phyloP scores from a whole-genome alignment of 176 grass and related monocot genomes.

The Leersia perrieri region DNA sequence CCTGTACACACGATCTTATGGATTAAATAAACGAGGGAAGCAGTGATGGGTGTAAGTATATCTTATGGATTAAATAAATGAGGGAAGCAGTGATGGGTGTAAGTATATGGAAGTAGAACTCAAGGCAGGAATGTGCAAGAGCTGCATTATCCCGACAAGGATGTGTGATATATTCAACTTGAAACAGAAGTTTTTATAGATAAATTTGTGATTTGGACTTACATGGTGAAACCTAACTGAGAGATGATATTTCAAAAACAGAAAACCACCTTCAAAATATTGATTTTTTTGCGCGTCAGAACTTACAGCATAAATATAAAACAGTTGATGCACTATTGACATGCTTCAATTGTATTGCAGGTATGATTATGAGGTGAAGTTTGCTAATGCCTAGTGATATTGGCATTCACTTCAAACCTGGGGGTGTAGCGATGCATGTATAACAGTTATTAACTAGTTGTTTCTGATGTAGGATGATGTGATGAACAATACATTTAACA shows the following conservation, averaged over 20 bases:
- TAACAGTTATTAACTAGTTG: constrained; percentile 35
- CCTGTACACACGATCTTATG: neutral
- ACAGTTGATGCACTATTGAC: constrained; percentile 17
- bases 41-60: neutral
- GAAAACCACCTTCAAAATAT: neutral
- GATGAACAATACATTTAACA: constrained; percentile 73
- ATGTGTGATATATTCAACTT: neutral
- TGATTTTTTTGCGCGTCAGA: neutral
- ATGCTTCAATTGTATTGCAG: constrained; percentile 54
- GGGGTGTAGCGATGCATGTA: neutral
- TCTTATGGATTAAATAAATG: too few relatives aligned
- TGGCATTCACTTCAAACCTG: neutral
- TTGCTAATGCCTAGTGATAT: constrained; percentile 20
- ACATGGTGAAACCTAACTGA: neutral
- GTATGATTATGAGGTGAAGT: constrained; percentile 94
- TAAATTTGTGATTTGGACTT: neutral
- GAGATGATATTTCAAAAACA: neutral
- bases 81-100: neutral
- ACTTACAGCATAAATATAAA: neutral
- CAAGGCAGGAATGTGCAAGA: neutral
- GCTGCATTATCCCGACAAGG: neutral
- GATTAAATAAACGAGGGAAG: neutral
- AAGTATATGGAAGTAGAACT: neutral
- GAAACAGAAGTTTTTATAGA: constrained; percentile 4
- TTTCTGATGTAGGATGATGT: constrained; percentile 71